Evolutionary conservation across 1,284 basidiomycete genomes (phyloP), one percentile per base, ranked within the genome.

Genomic region (Puccinia triticina): DNA sequence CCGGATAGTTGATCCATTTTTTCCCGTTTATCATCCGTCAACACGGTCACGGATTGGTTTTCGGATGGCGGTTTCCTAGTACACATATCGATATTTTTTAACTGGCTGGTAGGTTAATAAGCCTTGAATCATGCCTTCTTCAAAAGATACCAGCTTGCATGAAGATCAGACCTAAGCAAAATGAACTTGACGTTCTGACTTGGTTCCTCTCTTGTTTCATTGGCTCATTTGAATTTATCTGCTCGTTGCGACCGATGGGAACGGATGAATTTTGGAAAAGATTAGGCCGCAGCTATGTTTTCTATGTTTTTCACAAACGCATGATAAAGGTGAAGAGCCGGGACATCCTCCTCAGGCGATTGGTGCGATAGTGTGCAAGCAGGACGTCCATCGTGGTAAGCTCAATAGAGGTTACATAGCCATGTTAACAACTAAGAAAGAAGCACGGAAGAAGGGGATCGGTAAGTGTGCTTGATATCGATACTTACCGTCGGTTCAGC

Each of bases 301-400:
- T 87, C 90, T 98, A 85, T 18, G 86, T 84, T 75, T 84, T 85
- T 5, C 72, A 82, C 2, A 50, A 84, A 82, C 85, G 84, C 84
- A 21, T 81, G 84, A 83, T 21, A 80, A 59, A n/a, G 37, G 37
- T 10, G 87, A 69, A n/a, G 32, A 61, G 12, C 48, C 48, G 8
- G 59, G 46, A 2, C 43, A 43, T 69, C 66, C 69, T n/a, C 43
- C 23, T 11, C 88, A 32, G 92, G 94, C 16, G 61, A 91, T 97
- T 84, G 96, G 94, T 29, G 94, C 94, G 5, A 93, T 99, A 83
- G 93, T 99, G 40, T 96, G 94, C 90, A 98, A 98, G 89, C 93
- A 96, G 87, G 95, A 94, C 85, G 89, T 98, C 87, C 89, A 90
- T 83, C 85, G 86, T n/a, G 91, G 92, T 84, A 89, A 90, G 78